A percentile compares a stretch with the other conserved stretches of the same genome.
Conservation (phyloP, 805 yeast species). For the Tetrapisispora namnaoensis region DNA sequence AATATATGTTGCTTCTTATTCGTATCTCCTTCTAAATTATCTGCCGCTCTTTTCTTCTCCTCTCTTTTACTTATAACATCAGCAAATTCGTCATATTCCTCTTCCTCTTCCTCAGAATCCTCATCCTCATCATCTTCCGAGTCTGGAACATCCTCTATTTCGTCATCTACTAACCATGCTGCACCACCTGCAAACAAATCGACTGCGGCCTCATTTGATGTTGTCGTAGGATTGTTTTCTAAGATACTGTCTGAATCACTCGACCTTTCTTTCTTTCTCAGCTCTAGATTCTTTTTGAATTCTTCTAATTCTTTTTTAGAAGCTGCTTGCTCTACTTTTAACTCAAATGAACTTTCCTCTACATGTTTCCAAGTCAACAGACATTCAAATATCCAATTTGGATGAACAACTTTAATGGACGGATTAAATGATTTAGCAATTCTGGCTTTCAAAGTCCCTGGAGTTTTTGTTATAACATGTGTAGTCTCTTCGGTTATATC, state of each 20-base stretch:
- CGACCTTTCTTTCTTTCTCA: slow-evolving; percentile 34
- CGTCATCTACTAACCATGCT: slow-evolving; percentile 28
- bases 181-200: slow-evolving; percentile 24
- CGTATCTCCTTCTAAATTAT: slow-evolving; percentile 3
- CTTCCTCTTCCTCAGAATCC: slow-evolving; percentile 9
- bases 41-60: slow-evolving; percentile 5
- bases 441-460: slow-evolving; percentile 76
- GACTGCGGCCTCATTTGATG: slow-evolving; percentile 10
- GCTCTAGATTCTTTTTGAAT: slow-evolving; percentile 24
- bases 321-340: slow-evolving; percentile 42
- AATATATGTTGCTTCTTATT: background rate
- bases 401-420: slow-evolving; percentile 66
- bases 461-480: slow-evolving; percentile 75
- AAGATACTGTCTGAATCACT: slow-evolving; percentile 15
- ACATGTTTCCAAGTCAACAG: slow-evolving; percentile 67
- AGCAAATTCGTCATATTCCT: slow-evolving; percentile 4
- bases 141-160: slow-evolving; percentile 22
- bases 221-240: slow-evolving; percentile 2
- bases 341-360: slow-evolving; percentile 48
- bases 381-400: slow-evolving; percentile 88
- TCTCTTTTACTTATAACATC: slow-evolving; percentile 6
- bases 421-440: slow-evolving; percentile 60
- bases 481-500: slow-evolving; percentile 69
- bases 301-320: slow-evolving; percentile 33
- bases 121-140: slow-evolving; percentile 17